These are phyloP conservation scores for Yamadazyma blattariae DNA, from an alignment of 1,139 yeast species.

Conservation along the genomic window DNA sequence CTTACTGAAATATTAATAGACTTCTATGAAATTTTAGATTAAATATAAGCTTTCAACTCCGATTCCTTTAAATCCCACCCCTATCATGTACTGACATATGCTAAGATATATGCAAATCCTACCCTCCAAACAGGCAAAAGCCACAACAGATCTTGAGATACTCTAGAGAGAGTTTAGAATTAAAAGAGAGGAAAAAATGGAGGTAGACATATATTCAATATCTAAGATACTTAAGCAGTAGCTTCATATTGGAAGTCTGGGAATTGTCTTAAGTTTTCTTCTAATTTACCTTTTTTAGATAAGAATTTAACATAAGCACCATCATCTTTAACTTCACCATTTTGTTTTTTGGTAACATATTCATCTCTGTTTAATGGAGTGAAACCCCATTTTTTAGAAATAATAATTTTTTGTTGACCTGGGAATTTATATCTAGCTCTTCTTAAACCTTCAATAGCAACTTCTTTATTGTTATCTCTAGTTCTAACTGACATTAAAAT, in stretches of 20 bases:
- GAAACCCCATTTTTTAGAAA: slow-evolving; percentile 99
- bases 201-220: slow-evolving; percentile 2
- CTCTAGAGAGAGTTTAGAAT: too few species aligned
- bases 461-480: slow-evolving; percentile 96
- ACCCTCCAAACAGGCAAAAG: too few species aligned
- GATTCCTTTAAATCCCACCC: too few species aligned
- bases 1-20: too few species aligned
- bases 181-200: not conserved
- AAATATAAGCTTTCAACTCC: too few species aligned
- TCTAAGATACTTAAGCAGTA: slow-evolving; percentile 19
- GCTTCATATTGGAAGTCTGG: slow-evolving; percentile 78
- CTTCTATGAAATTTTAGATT: too few species aligned
- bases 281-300: slow-evolving; percentile 94
- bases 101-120: too few species aligned
- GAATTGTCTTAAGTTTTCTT: slow-evolving; percentile 89
- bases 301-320: slow-evolving; percentile 99
- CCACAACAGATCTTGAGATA: too few species aligned
- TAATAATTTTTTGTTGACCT: slow-evolving; percentile 99
- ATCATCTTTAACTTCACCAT: slow-evolving; percentile 98
- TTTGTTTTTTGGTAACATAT: slow-evolving; percentile 88
- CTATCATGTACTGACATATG: too few species aligned
- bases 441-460: slow-evolving; percentile 98
- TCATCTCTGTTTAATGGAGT: slow-evolving; percentile 98
- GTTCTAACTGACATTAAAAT: slow-evolving; percentile 97
- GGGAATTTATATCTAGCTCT: slow-evolving; percentile 99